Conservation (phyloP, 345 rosid genomes). For the Viola odorata region DNA sequence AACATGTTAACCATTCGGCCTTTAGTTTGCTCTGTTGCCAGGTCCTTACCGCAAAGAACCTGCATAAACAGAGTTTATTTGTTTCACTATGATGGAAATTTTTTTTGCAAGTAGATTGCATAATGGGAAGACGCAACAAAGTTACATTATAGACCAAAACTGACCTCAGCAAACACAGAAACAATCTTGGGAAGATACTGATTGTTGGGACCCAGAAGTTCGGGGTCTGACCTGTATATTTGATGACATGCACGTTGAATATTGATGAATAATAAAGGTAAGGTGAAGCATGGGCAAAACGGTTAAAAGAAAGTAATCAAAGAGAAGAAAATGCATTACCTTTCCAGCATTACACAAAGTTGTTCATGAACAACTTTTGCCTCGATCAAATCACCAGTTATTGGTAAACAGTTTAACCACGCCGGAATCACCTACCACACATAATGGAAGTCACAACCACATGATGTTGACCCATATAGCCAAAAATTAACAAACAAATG, state of each 20-base stretch:
- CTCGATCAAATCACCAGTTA: conserved; percentile 87
- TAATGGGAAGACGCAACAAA: background rate
- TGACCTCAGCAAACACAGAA: conserved; percentile 87
- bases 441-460: background rate
- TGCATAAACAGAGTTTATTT: too few species aligned
- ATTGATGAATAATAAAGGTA: background rate
- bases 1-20: conserved; percentile 75
- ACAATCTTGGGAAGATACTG: conserved; percentile 84
- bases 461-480: background rate
- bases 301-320: background rate
- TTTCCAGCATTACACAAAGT: conserved; percentile 96
- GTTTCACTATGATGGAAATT: too few species aligned
- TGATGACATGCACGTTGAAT: conserved; percentile 1
- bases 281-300: background rate
- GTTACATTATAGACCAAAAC: conserved; percentile 5
- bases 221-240: conserved; percentile 72
- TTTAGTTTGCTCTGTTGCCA: conserved; percentile 80
- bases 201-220: conserved; percentile 82
- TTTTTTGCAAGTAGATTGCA: background rate
- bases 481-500: background rate
- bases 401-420: conserved; percentile 97
- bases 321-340: conserved; percentile 33
- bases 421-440: conserved; percentile 80
- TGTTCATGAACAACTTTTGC: conserved; percentile 96
- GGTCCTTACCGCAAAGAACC: conserved; percentile 93